Evolutionary conservation across 2,329 filamentous ascomycete genomes (phyloP), one percentile per base, ranked within the genome.

Genomic region (Nemania abortiva): DNA sequence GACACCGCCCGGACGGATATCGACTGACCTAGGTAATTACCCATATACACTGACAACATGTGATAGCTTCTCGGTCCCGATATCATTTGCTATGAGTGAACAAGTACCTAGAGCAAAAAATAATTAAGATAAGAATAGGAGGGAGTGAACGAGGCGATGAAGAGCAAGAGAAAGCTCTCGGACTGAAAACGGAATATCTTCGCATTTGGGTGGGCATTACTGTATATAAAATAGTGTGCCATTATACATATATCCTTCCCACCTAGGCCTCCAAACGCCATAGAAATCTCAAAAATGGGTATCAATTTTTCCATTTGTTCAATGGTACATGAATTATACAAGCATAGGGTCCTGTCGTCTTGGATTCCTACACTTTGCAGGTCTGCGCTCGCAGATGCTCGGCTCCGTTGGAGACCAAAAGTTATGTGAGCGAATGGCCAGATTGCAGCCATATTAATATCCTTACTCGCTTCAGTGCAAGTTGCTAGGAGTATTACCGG

Each of bases 251-350:
- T 61, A 18, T 55, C 53, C 57, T 49, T 47, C 34, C 24, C 24
- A 11, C 9, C 6, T 18, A 31, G 9, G 4, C 24, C 37, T 20
- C 37, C 22, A 66, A 27, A 66, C 62, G 56, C 62, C 66, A 29
- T 65, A 5, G 27, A 68, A 68, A 55, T 52, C 29, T 55, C 52
- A 52, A 66, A 62, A 27, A 18, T 53, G 66, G 66, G 66, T 68
- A 68, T 68, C 61, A n/a, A 56, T 62, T 65, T 65, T 42, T 47
- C 63, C 62, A 62, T 62, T 29, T 57, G 47, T 54, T n/a, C 56
- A 69, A 47, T 56, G 62, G 57, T 49, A 58, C 57, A 54, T 34
- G 52, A 47, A 47, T 42, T 52, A 50, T 52, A 60, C 55, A 27
- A 58, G 53, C 47, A 39, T 18, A 54, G 52, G 15, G n/a, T 54